Percentiles rank a stretch among this genome's conserved stretches.
phyloP scores from a whole-genome alignment of 306 rosid species.

The Vigna angularis region DNA sequence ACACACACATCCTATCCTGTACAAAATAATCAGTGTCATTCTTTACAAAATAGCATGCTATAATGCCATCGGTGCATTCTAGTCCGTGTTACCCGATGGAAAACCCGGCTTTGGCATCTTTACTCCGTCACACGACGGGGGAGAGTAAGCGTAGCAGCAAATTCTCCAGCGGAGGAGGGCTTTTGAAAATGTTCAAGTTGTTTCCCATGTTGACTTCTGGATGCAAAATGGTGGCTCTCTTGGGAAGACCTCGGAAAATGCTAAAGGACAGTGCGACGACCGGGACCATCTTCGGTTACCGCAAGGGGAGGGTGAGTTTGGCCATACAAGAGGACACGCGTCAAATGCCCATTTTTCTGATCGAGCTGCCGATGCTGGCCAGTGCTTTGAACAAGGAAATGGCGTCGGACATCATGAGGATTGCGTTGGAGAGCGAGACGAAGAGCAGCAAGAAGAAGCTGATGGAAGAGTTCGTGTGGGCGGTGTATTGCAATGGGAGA shows the following conservation, averaged over 20 bases:
- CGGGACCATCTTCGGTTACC: conserved; percentile 85
- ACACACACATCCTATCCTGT: too few species aligned
- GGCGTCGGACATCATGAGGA: conserved; percentile 79
- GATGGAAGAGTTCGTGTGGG: conserved; percentile 90
- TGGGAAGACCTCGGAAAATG: conserved; percentile 80
- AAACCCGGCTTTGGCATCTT: conserved; percentile 66
- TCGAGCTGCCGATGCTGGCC: conserved; percentile 84
- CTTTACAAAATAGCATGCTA: conserved; percentile 12
- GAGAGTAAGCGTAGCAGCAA: conserved; percentile 52
- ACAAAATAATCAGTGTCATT: neutral
- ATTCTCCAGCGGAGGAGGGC: conserved; percentile 66
- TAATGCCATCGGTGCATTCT: conserved; percentile 74
- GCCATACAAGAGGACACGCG: conserved; percentile 97
- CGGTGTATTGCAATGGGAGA: conserved; percentile 89
- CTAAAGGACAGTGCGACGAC: conserved; percentile 87
- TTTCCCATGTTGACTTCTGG: conserved; percentile 93
- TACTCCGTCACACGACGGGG: conserved; percentile 60
- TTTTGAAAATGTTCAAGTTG: conserved; percentile 76
- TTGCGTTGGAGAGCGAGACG: conserved; percentile 96
- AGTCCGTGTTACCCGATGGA: conserved; percentile 86
- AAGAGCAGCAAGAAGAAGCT: conserved; percentile 77
- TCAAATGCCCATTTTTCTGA: conserved; percentile 78
- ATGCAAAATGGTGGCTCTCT: conserved; percentile 91
- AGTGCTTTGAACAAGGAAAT: conserved; percentile 81
- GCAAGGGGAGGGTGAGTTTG: conserved; percentile 83